These are phyloP conservation scores for Schoenoplectus tabernaemontani DNA, from an alignment of 202 grass and related monocot species.

Conservation along the genomic window DNA sequence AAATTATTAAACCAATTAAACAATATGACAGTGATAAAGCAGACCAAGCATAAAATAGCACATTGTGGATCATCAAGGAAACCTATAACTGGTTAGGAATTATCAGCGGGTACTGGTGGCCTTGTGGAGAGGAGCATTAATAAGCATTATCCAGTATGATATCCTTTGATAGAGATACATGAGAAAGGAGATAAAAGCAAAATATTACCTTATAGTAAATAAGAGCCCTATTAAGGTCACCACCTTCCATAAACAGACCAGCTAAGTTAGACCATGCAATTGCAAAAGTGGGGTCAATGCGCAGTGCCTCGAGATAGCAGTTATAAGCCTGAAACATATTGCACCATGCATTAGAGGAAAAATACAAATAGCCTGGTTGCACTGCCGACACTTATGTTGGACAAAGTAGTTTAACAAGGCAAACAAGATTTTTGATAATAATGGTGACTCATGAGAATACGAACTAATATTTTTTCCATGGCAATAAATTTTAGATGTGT, in stretches of 20 bases:
- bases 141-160: not conserved
- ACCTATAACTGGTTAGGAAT: not conserved
- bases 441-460: not conserved
- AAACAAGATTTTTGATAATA: not conserved
- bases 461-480: not conserved
- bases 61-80: not conserved
- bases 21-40: not conserved
- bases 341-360: not conserved
- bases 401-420: not conserved
- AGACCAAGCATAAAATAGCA: not conserved
- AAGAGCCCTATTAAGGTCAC: conserved; percentile 72
- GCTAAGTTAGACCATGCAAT: conserved; percentile 93
- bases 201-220: conserved; percentile 69
- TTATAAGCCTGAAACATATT: conserved; percentile 49
- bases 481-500: too few relatives aligned
- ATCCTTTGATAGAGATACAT: not conserved
- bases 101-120: not conserved
- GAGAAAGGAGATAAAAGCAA: not conserved
- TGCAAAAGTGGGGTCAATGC: conserved; percentile 76
- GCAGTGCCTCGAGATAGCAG: conserved; percentile 65
- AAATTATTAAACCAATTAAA: not conserved
- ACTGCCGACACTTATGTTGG: not conserved
- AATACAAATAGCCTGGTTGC: not conserved
- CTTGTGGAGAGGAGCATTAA: not conserved
- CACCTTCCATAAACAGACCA: conserved; percentile 81